These are phyloP conservation scores for Phialemonium atrogriseum DNA, from an alignment of 2,329 filamentous ascomycete species.

Conservation along the genomic window DNA sequence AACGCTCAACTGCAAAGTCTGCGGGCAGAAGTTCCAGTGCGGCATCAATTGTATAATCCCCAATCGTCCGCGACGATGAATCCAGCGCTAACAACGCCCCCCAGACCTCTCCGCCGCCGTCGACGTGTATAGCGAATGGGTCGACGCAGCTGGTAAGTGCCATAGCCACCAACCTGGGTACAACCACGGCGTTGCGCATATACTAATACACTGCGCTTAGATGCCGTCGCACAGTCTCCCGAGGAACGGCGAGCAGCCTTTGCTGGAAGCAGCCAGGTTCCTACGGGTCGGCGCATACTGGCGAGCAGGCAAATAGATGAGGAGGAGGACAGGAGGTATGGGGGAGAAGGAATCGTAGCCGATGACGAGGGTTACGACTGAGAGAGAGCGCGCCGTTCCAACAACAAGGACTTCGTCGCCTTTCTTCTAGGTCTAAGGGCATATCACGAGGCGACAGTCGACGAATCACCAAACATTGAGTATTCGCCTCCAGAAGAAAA, in stretches of 20 bases:
- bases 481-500: too few relatives aligned
- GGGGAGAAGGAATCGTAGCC: constrained; percentile 42
- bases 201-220: constrained; percentile 6
- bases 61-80: not conserved
- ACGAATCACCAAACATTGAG: too few relatives aligned
- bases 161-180: not conserved
- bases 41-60: constrained; percentile 72
- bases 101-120: constrained; percentile 81
- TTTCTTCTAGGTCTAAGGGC: too few relatives aligned
- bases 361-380: too few relatives aligned
- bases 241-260: constrained; percentile 5
- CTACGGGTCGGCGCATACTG: constrained; percentile 15
- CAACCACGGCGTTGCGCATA: not conserved
- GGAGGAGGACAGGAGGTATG: constrained; percentile 43
- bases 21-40: constrained; percentile 88
- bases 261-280: constrained; percentile 13
- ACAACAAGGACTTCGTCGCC: too few relatives aligned
- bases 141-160: constrained; percentile 65
- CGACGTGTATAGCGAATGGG: constrained; percentile 97
- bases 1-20: constrained; percentile 81
- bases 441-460: too few relatives aligned
- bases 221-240: constrained; percentile 20
- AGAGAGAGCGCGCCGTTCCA: too few relatives aligned
- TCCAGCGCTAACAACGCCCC: constrained; percentile 9
- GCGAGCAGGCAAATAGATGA: constrained; percentile 31